phyloP scores from a whole-genome alignment of 352 stramenopile species.

The Blastocystis sp. region DNA sequence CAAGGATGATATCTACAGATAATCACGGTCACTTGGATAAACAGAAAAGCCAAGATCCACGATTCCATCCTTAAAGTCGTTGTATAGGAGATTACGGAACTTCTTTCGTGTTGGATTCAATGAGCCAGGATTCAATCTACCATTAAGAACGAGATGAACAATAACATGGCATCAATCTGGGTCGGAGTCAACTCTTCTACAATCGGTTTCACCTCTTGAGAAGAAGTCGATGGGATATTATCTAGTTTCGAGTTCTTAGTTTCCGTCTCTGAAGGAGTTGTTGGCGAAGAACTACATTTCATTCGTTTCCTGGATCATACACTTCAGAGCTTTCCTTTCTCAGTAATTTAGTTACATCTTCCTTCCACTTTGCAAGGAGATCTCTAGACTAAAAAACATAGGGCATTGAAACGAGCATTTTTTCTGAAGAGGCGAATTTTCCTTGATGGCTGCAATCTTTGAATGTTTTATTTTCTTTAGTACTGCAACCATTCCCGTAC shows the following conservation, averaged over 20 bases:
- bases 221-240: background rate
- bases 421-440: constrained; percentile 20
- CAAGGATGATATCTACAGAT: background rate
- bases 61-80: constrained; percentile 43
- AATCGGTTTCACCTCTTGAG: background rate
- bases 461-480: constrained; percentile 57
- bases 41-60: background rate
- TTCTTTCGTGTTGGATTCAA: constrained; percentile 43
- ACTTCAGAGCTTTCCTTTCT: background rate
- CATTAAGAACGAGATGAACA: background rate
- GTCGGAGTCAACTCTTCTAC: background rate
- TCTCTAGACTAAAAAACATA: background rate
- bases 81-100: constrained; percentile 51
- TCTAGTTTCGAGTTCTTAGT: no score
- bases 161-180: background rate
- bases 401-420: background rate
- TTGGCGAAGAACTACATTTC: background rate
- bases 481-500: constrained; percentile 23
- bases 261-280: background rate
- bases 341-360: constrained; percentile 9
- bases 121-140: background rate
- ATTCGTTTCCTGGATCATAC: background rate
- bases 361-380: constrained; percentile 56
- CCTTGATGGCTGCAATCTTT: background rate
- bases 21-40: background rate